Conservation (phyloP, 2,329 filamentous ascomycete species). For the Neoarthrinium moseri region DNA sequence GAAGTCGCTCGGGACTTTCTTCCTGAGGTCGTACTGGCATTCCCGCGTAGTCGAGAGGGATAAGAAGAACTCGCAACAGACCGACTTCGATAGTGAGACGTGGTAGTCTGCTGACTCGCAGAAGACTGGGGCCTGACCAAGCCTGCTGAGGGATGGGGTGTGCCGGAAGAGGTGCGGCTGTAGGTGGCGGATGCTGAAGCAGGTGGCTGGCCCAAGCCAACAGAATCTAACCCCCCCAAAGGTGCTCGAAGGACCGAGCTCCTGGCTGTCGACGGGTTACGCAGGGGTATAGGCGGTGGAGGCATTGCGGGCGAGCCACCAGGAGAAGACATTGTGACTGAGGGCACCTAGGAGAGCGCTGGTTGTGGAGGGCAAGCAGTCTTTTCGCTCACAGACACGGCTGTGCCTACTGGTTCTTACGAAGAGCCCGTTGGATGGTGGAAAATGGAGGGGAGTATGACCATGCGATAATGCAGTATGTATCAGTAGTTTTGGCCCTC, state of each 20-base stretch:
- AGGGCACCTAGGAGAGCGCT: too few species aligned
- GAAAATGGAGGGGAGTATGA: too few species aligned
- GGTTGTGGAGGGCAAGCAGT: too few species aligned
- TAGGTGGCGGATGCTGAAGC: conserved; percentile 1
- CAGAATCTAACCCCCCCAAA: too few species aligned
- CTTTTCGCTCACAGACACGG: too few species aligned
- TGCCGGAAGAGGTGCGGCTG: conserved; percentile 18
- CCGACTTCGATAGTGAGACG: conserved; percentile 17
- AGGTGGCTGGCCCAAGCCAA: conserved; percentile 9
- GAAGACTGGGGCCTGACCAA: conserved; percentile 18
- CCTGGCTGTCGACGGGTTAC: conserved; percentile 16
- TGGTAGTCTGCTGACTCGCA: conserved; percentile 25
- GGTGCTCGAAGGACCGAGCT: conserved; percentile 10
- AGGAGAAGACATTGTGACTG: too few species aligned
- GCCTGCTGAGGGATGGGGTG: conserved; percentile 13
- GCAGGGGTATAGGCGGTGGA: not conserved
- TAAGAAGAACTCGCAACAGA: conserved; percentile 26
- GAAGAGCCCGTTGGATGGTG: too few species aligned
- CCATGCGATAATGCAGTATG: too few species aligned
- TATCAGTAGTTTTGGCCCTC: too few species aligned
- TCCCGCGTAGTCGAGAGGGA: conserved; percentile 20
- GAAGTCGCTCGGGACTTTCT: conserved; percentile 41
- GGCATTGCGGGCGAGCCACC: conserved; percentile 6
- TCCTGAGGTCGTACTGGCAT: conserved; percentile 38
- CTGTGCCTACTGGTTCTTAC: too few species aligned